Evolutionary conservation across 2,329 filamentous ascomycete species (phyloP), one percentile per base, ranked within the genome.

Genomic region (Talaromyces pinophilus): DNA sequence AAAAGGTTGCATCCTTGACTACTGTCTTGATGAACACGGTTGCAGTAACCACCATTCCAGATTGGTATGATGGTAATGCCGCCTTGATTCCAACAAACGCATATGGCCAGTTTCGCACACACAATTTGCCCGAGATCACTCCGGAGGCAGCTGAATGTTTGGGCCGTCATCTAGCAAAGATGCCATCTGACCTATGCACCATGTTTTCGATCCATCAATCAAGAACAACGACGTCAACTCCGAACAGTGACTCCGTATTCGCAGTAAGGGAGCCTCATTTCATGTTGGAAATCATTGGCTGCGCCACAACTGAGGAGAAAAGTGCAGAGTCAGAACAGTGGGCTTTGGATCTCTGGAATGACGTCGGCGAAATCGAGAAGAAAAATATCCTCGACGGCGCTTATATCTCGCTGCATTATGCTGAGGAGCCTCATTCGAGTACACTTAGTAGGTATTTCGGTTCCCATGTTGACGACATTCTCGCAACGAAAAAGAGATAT

Each of bases 251-350:
- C 59, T 71, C 6, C 74, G 76, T 0, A 72, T 80, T 1, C 76
- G 78, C 59, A 71, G 72, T 22, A 65, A 71, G 7, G 68, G 76
- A 30, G 2, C 72, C 75, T 13, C 78, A 81, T 66, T 72, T 74
- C 57, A 71, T 79, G 68, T n/a, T 81, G 5, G 78, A 81, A 68
- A 71, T 80, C 28, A 46, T 81, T 0, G 69, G 75, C 0, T 70
- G 70, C 30, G 70, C 72, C 4, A 50, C 62, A 7, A 68, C 70
- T 2, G 64, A 67, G 15, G 71, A 74, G 10, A 71, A 73, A 0
- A 69, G 72, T 50, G 62, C 68, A 5, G 70, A 69, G 19, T 67
- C 70, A 19, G 66, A 69, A 2, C 67, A 72, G 22, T 78, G 76
- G 74, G 76, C 11, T 59, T 76, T 4, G 70, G 72, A 22, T 72